These are phyloP conservation scores for Penicillium sclerotigenum DNA, from an alignment of 2,329 filamentous ascomycete species.

Conservation along the genomic window DNA sequence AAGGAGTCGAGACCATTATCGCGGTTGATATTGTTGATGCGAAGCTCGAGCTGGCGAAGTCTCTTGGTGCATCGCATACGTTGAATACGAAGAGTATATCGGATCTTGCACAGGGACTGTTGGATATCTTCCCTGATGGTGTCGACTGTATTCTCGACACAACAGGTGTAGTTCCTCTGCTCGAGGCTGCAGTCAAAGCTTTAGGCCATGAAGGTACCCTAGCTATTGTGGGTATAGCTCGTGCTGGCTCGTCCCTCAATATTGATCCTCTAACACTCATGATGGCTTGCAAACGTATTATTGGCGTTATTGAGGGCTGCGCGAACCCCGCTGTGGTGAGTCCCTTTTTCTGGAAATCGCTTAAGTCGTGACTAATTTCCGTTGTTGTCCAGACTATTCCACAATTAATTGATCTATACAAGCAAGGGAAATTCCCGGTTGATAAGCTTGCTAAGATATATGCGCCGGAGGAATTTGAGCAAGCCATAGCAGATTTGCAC, in stretches of 20 bases:
- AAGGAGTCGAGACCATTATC: conserved; percentile 35
- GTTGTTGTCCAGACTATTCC: conserved; percentile 30
- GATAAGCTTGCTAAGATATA: conserved; percentile 35
- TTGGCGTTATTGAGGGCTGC: conserved; percentile 36
- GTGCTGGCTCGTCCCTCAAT: conserved; percentile 22
- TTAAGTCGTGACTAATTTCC: neutral
- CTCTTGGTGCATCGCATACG: conserved; percentile 46
- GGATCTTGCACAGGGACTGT: conserved; percentile 30
- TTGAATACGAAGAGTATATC: conserved; percentile 34
- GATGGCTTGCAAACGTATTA: conserved; percentile 29
- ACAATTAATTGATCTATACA: conserved; percentile 31
- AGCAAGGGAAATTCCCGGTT: conserved; percentile 34
- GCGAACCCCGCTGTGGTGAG: conserved; percentile 24
- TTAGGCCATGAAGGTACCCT: conserved; percentile 32
- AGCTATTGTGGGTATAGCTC: conserved; percentile 35
- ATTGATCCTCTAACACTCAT: conserved; percentile 28
- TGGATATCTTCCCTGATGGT: conserved; percentile 25
- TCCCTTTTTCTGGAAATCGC: neutral
- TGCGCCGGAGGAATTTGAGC: conserved; percentile 3
- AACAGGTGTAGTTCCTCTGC: conserved; percentile 29
- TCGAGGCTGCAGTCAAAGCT: conserved; percentile 31
- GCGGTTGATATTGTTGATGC: conserved; percentile 46
- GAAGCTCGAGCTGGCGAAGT: conserved; percentile 44
- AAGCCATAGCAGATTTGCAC: conserved; percentile 18
- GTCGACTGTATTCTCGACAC: conserved; percentile 34